Evolutionary conservation across 495 filamentous ascomycete genomes (phyloP), one percentile per base, ranked within the genome.

Genomic region (Cairneyella variabilis): DNA sequence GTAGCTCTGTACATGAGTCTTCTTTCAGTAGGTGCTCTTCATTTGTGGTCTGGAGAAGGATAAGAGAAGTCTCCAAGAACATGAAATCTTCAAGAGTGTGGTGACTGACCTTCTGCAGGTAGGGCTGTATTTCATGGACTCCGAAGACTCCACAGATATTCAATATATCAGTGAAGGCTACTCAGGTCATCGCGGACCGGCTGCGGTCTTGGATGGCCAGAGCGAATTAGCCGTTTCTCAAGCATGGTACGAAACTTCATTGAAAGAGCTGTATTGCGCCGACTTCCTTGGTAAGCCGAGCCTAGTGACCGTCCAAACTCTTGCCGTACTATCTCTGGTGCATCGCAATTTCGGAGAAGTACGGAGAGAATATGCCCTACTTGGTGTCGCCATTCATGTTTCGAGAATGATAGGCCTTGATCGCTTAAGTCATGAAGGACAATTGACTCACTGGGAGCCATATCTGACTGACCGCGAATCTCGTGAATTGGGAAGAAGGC

Each of bases 181-280:
- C 23, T 44, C 41, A 4, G 41, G 41, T 22, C n/a, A 8, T 4
- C 16, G 16, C 12, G 41, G 28, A 32, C 28, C 28, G 14, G 28
- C 16, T 7, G n/a, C 17, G 7, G 7, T 41, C 7, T 16, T 16
- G 18, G 6, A 22, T 20, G 11, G 16, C 7, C 16, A 11, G 20
- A 25, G 12, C 9, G 10, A 21, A 20, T 20, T 21, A 8, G 16
- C 41, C 3, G 28, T 32, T 7, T 6, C 14, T 6, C 28, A 14
- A 7, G 28, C 23, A 3, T 53, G 14, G 70, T 69, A 53, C 60
- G 61, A 48, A 34, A 48, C 23, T 8, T 11, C 28, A 18, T 18
- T 48, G 12, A 16, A 48, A 10, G n/a, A 20, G 14, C 46, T 48
- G 14, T 6, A 34, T 5, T 5, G 20, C n/a, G 25, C 46, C 12